phyloP scores from a whole-genome alignment of 139 green algal species.

The Asterochloris sp. region DNA sequence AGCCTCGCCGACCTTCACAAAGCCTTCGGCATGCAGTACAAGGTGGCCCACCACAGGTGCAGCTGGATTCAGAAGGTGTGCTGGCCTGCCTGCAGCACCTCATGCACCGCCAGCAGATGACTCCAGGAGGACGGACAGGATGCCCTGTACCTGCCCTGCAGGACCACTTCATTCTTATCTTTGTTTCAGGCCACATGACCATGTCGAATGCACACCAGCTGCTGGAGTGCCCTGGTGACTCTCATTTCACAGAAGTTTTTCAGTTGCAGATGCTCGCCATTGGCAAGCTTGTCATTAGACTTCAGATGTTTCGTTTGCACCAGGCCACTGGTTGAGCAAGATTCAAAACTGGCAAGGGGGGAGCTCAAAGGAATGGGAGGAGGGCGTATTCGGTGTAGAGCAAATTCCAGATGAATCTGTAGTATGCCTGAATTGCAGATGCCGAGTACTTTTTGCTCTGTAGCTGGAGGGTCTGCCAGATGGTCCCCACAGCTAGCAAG shows the following conservation, averaged over 20 bases:
- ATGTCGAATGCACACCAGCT: no score
- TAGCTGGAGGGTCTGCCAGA: conserved; percentile 52
- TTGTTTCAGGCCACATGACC: no score
- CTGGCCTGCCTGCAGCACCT: no score
- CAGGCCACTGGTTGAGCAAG: background rate
- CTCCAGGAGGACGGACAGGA: no score
- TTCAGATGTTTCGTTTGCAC: no score
- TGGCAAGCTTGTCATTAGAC: no score
- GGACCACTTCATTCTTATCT: no score
- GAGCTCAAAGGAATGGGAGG: conserved; percentile 76
- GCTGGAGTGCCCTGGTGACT: no score
- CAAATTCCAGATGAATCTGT: conserved; percentile 92
- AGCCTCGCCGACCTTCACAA: conserved; percentile 14
- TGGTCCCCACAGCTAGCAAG: conserved; percentile 53
- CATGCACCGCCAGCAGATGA: no score
- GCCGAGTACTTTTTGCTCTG: conserved; percentile 59
- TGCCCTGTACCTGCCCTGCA: no score
- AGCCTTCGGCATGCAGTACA: conserved; percentile 17
- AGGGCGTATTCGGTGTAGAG: conserved; percentile 96
- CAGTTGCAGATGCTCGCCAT: no score
- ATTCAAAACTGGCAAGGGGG: background rate
- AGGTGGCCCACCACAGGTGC: conserved; percentile 21
- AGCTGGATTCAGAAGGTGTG: conserved; percentile 11
- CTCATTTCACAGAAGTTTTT: no score
- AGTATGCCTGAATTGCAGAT: conserved; percentile 72